Evolutionary conservation across 257 asterid genomes (phyloP), one percentile per base, ranked within the genome.

Genomic region (Galeopsis tetrahit): DNA sequence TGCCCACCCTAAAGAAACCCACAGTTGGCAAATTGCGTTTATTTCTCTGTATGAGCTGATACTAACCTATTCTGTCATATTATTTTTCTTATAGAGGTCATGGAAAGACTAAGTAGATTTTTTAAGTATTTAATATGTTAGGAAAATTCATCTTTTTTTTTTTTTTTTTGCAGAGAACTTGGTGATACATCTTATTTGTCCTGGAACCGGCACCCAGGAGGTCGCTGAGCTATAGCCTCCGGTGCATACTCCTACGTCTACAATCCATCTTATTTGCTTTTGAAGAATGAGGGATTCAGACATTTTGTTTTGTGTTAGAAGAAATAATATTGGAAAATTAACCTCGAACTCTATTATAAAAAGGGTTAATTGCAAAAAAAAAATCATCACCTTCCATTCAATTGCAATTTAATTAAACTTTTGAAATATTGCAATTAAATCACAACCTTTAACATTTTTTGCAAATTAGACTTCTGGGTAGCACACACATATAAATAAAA

Each of bases 111-210:
- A 21, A 21, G 28, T 21, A 21, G 0, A 21, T 0, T 5, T 38
- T 38, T 38, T 38, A 38, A n/a, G n/a, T n/a, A 5, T 38, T 38
- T 38, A 38, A 38, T 8, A 6, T 38, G 43, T 5, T 5, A 11
- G 21, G 55, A 4, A 49, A 5, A 7, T 7, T 14, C 34, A 55
- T 17, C 5, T 14, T 14, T 5, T 1, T 10, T 11, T 35, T 34
- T 2, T 35, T n/a, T n/a, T 60, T 78, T 40, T 78, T 44, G 53
- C 68, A 89, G 98, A 92, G 90, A 82, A 82, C 96, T 90, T 62
- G 98, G 96, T 56, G 98, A 92, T 84, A 96, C 98, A 28, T 79
- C 98, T 2, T 89, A 92, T 77, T 64, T 92, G 76, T 92, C 98
- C 0, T 92, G 96, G 98, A 92, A 90, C 78, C 85, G 89, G 77